phyloP scores from a whole-genome alignment of 371 early-diverging fungal genomes.

The Rhizopus stolonifer region DNA sequence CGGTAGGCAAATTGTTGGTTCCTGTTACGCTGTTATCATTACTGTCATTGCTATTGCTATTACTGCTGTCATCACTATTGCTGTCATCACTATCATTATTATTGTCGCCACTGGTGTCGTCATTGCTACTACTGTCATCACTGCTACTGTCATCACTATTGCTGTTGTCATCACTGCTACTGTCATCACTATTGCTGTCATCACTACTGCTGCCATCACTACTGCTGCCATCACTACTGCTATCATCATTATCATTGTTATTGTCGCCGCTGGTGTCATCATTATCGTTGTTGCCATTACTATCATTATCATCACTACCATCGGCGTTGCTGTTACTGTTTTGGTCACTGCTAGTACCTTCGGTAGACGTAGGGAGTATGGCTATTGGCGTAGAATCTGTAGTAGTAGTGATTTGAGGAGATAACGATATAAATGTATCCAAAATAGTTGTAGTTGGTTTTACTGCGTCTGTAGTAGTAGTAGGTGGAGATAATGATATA shows the following conservation, averaged over 20 bases:
- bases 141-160: conserved; percentile 2
- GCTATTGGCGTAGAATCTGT: not conserved
- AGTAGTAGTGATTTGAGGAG: not conserved
- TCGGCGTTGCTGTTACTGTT: not conserved
- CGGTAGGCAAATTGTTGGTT: too few relatives aligned
- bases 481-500: too few relatives aligned
- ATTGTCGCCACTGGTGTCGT: not conserved
- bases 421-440: too few relatives aligned
- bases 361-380: not conserved
- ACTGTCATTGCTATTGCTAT: not conserved
- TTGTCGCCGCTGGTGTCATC: not conserved
- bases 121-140: not conserved
- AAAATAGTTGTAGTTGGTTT: not conserved
- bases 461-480: not conserved
- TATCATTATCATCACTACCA: not conserved
- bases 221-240: not conserved
- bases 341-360: not conserved
- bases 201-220: not conserved
- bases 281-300: not conserved
- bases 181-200: not conserved
- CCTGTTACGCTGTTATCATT: not conserved
- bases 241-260: not conserved
- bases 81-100: not conserved
- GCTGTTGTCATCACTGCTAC: not conserved
- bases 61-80: not conserved